phyloP scores from a whole-genome alignment of 2,329 filamentous ascomycete species.

The Fusarium illudens region DNA sequence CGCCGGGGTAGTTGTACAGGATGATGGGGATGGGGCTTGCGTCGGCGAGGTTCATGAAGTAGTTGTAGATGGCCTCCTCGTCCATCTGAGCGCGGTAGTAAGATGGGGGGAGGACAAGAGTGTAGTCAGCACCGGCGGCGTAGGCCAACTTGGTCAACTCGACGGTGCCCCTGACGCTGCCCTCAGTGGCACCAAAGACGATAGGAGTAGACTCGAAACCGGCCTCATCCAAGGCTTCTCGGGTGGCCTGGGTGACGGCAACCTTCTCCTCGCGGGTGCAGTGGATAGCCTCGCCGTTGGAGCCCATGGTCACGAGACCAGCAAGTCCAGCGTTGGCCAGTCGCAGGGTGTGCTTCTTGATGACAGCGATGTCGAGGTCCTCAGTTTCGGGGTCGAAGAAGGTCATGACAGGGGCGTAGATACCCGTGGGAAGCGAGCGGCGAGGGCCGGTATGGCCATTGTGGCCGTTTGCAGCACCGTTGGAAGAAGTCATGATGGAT shows the following conservation, averaged over 20 bases:
- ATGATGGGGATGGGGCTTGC: slow-evolving; percentile 79
- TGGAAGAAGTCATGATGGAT: slow-evolving; percentile 40
- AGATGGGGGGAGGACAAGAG: slow-evolving; percentile 79
- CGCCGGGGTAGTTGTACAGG: slow-evolving; percentile 91
- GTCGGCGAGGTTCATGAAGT: slow-evolving; percentile 80
- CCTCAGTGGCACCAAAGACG: slow-evolving; percentile 82
- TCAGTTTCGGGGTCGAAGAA: slow-evolving; percentile 88
- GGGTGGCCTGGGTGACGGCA: slow-evolving; percentile 77
- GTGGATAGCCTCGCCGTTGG: slow-evolving; percentile 90
- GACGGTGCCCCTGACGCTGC: slow-evolving; percentile 82
- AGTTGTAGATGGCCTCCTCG: slow-evolving; percentile 76
- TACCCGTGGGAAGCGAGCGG: slow-evolving; percentile 76
- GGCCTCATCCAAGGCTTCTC: slow-evolving; percentile 82
- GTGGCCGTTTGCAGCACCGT: slow-evolving; percentile 35
- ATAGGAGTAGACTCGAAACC: slow-evolving; percentile 80
- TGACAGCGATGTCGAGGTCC: slow-evolving; percentile 80
- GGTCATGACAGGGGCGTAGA: slow-evolving; percentile 90
- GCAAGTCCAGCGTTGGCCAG: slow-evolving; percentile 80
- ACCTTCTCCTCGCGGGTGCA: slow-evolving; percentile 80
- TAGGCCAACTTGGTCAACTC: slow-evolving; percentile 73
- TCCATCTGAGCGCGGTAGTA: slow-evolving; percentile 84
- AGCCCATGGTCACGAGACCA: slow-evolving; percentile 87
- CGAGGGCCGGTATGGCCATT: slow-evolving; percentile 45
- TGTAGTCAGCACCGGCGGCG: slow-evolving; percentile 79
- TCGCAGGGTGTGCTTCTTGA: slow-evolving; percentile 82